These are phyloP conservation scores for Tephrocybe sp. DNA, from an alignment of 768 basidiomycete genomes.

Conservation along the genomic window DNA sequence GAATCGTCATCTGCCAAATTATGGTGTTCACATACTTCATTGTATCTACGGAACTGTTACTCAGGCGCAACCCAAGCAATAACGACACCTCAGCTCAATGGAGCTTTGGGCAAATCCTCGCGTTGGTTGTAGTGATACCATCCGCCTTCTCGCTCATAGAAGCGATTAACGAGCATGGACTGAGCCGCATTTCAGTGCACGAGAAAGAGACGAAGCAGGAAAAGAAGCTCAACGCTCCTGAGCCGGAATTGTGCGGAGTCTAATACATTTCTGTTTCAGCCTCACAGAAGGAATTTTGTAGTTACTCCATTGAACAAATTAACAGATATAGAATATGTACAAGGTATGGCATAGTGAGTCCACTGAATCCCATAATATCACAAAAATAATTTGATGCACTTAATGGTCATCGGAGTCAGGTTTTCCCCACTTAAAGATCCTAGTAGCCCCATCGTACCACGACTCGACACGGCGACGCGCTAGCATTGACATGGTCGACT, in stretches of 20 bases:
- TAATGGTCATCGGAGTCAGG: slow-evolving; percentile 56
- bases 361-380: slow-evolving; percentile 5
- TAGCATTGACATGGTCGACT: slow-evolving; percentile 68
- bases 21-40: slow-evolving; percentile 39
- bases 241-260: neutral
- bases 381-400: slow-evolving; percentile 1
- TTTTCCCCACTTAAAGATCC: slow-evolving; percentile 57
- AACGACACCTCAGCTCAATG: slow-evolving; percentile 24
- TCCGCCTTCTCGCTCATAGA: slow-evolving; percentile 30
- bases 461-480: slow-evolving; percentile 64
- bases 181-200: slow-evolving; percentile 25
- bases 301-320: neutral
- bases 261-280: neutral
- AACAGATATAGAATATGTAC: neutral
- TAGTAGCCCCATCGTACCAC: slow-evolving; percentile 56
- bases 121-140: slow-evolving; percentile 38
- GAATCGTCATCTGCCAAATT: slow-evolving; percentile 33
- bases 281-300: neutral
- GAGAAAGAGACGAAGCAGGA: slow-evolving; percentile 13
- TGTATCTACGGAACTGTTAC: slow-evolving; percentile 34
- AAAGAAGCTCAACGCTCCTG: neutral
- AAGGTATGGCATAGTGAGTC: slow-evolving; percentile 1
- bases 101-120: slow-evolving; percentile 42
- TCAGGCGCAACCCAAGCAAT: slow-evolving; percentile 26
- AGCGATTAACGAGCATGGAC: slow-evolving; percentile 29